Conservation (phyloP, 768 basidiomycete species). For the Boletus bicolor region DNA sequence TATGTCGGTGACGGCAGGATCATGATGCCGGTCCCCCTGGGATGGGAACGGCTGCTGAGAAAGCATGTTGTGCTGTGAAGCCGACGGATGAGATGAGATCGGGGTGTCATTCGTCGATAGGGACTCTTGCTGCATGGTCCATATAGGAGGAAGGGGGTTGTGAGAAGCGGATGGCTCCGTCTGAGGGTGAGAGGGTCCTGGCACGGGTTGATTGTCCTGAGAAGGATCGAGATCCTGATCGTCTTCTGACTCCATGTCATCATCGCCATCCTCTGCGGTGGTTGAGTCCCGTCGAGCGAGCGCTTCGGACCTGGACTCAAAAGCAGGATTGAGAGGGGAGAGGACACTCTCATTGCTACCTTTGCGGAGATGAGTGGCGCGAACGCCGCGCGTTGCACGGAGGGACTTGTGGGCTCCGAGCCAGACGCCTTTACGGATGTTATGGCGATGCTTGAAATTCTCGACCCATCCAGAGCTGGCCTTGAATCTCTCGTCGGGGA, state of each 20-base stretch:
- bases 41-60: slow-evolving; percentile 30
- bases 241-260: slow-evolving; percentile 38
- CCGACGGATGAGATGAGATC: slow-evolving; percentile 31
- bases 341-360: slow-evolving; percentile 33
- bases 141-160: slow-evolving; percentile 32
- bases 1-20: slow-evolving; percentile 25
- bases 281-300: slow-evolving; percentile 26
- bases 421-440: slow-evolving; percentile 67
- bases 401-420: slow-evolving; percentile 37
- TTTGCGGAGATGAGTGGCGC: slow-evolving; percentile 36
- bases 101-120: slow-evolving; percentile 26
- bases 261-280: slow-evolving; percentile 31
- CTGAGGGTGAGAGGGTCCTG: slow-evolving; percentile 33
- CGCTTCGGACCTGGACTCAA: slow-evolving; percentile 32
- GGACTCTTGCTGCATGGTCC: slow-evolving; percentile 33
- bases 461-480: slow-evolving; percentile 92
- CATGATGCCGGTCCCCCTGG: slow-evolving; percentile 27
- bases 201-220: slow-evolving; percentile 22
- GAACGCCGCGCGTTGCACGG: slow-evolving; percentile 31
- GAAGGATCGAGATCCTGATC: slow-evolving; percentile 30
- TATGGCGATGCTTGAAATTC: slow-evolving; percentile 83
- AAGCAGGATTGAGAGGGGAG: slow-evolving; percentile 41
- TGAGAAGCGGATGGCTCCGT: slow-evolving; percentile 23
- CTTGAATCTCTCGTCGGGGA: slow-evolving; percentile 76
- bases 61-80: slow-evolving; percentile 28